These are phyloP conservation scores for Endothia cerciana DNA, from an alignment of 2,329 filamentous ascomycete species.

Conservation along the genomic window DNA sequence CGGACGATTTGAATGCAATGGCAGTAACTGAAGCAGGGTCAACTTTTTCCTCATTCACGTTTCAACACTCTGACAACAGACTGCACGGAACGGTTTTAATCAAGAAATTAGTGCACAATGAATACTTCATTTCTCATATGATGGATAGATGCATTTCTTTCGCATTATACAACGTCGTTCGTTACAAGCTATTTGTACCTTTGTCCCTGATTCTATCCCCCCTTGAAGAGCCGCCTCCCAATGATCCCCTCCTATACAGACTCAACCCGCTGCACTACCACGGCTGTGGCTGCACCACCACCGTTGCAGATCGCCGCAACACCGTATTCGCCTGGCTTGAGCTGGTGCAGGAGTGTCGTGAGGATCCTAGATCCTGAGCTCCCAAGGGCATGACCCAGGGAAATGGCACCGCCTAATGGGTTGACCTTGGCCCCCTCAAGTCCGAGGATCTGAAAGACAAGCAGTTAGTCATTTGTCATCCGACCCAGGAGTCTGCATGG, in stretches of 20 bases:
- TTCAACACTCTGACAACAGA: not conserved
- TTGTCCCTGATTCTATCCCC: not conserved
- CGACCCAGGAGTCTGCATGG: not conserved
- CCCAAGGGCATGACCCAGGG: conserved; percentile 87
- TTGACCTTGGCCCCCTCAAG: conserved; percentile 82
- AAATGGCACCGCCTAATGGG: conserved; percentile 87
- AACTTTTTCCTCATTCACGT: not conserved
- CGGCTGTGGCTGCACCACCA: conserved; percentile 86
- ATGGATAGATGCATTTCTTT: not conserved
- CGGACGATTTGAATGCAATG: not conserved
- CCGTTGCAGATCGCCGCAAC: conserved; percentile 97
- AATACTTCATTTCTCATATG: not conserved
- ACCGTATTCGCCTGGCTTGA: conserved; percentile 91
- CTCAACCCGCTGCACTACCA: conserved; percentile 86
- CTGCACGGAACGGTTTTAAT: not conserved
- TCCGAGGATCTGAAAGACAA: conserved; percentile 67
- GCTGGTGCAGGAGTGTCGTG: conserved; percentile 86
- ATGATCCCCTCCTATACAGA: conserved; percentile 44
- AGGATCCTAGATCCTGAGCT: conserved; percentile 93
- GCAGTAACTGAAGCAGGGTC: not conserved
- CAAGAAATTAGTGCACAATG: not conserved
- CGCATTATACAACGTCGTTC: not conserved
- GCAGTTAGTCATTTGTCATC: conserved; percentile 1
- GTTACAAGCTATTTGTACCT: not conserved
- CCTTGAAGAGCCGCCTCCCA: too few species aligned